Conservation (phyloP, 2,329 filamentous ascomycete species). For the Penicillium brevicompactum region DNA sequence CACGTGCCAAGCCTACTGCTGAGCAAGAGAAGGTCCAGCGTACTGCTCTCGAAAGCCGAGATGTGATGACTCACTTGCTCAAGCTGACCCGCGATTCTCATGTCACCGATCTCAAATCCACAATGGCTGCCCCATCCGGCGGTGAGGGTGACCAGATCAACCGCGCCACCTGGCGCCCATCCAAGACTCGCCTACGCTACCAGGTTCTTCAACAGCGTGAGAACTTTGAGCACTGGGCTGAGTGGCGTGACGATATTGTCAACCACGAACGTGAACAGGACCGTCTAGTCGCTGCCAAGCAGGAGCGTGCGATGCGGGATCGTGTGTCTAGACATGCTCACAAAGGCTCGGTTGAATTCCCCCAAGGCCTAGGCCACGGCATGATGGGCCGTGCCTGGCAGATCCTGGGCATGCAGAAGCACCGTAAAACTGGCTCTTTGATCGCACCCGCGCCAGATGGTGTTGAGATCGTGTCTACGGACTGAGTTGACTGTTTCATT, state of each 20-base stretch:
- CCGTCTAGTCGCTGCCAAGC: conserved; percentile 36
- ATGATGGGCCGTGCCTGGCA: conserved; percentile 47
- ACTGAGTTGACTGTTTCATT: conserved; percentile 6
- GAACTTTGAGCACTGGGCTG: conserved; percentile 49
- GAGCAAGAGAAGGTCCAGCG: conserved; percentile 37
- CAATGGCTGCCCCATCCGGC: conserved; percentile 19
- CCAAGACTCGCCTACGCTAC: conserved; percentile 46
- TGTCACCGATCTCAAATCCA: conserved; percentile 43
- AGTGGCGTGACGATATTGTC: conserved; percentile 47
- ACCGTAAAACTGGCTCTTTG: conserved; percentile 25
- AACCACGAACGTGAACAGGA: conserved; percentile 41
- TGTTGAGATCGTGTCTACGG: conserved; percentile 22
- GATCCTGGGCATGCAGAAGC: conserved; percentile 43
- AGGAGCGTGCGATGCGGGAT: conserved; percentile 32
- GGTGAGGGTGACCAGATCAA: conserved; percentile 21
- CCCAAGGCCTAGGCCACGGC: conserved; percentile 37
- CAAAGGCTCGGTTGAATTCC: conserved; percentile 34
- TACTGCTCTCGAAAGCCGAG: conserved; percentile 44
- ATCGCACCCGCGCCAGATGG: conserved; percentile 14
- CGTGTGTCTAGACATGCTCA: conserved; percentile 30
- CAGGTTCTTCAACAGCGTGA: conserved; percentile 48
- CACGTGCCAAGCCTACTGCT: conserved; percentile 23
- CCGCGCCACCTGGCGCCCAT: conserved; percentile 43
- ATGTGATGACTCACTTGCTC: conserved; percentile 46
- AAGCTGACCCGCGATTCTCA: conserved; percentile 46